These are phyloP conservation scores for Starmerella apicola DNA, from an alignment of 805 yeast genomes.

Conservation along the genomic window DNA sequence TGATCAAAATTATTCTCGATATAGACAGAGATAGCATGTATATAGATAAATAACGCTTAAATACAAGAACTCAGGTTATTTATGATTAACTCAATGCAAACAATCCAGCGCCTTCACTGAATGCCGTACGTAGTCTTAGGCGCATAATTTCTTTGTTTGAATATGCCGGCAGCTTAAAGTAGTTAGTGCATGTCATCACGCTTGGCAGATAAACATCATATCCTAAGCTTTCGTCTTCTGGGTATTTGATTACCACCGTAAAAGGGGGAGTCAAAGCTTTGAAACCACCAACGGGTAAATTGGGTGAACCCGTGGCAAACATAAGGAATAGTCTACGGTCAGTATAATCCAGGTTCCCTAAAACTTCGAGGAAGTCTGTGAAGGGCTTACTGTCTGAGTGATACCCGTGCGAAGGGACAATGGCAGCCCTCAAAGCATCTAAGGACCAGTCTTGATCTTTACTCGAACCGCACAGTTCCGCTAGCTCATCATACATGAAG, in stretches of 20 bases:
- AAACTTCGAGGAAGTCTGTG: constrained; percentile 44
- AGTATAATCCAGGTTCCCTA: constrained; percentile 39
- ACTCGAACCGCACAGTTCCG: constrained; percentile 43
- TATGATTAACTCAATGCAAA: constrained; percentile 55
- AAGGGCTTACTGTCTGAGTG: constrained; percentile 55
- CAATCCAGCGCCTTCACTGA: constrained; percentile 79
- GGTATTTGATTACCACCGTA: constrained; percentile 71
- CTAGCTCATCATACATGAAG: constrained; percentile 64
- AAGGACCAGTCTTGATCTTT: constrained; percentile 68
- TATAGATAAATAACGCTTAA: not conserved
- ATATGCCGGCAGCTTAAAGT: constrained; percentile 78
- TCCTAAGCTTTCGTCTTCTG: constrained; percentile 44
- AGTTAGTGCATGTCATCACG: constrained; percentile 97
- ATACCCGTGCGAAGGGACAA: constrained; percentile 87
- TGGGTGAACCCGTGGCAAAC: constrained; percentile 87
- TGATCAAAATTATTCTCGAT: not conserved
- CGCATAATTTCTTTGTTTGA: constrained; percentile 49
- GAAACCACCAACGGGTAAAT: constrained; percentile 88
- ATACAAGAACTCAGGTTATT: too few relatives aligned
- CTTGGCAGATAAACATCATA: constrained; percentile 83
- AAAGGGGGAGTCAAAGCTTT: constrained; percentile 66
- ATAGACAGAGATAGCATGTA: not conserved
- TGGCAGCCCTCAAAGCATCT: constrained; percentile 40
- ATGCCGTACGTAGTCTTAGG: constrained; percentile 51
- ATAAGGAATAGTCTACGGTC: constrained; percentile 68